These are phyloP conservation scores for Dipsacomyces acuminosporus DNA, from an alignment of 371 early-diverging fungal genomes.

Conservation along the genomic window DNA sequence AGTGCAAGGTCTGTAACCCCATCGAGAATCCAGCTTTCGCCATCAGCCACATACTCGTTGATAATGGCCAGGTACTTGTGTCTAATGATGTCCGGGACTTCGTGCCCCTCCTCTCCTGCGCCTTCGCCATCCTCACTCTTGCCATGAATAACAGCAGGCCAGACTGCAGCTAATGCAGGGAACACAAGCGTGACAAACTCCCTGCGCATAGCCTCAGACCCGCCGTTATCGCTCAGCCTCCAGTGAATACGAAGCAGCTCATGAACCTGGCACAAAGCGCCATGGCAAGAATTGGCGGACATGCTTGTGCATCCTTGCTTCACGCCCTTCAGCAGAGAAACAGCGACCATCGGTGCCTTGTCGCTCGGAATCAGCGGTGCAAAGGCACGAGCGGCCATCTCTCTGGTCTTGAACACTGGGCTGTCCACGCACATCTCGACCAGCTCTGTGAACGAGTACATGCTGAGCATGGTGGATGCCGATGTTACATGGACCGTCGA, in stretches of 20 bases:
- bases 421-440: slow-evolving; percentile 71
- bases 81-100: slow-evolving; percentile 24
- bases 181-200: slow-evolving; percentile 16
- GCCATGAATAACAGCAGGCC: slow-evolving; percentile 37
- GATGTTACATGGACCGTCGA: slow-evolving; percentile 45
- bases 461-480: slow-evolving; percentile 47
- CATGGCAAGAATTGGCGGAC: slow-evolving; percentile 28
- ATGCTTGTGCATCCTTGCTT: slow-evolving; percentile 47
- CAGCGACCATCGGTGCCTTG: slow-evolving; percentile 32
- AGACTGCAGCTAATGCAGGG: slow-evolving; percentile 27
- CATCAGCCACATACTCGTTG: slow-evolving; percentile 36
- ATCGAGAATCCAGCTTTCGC: slow-evolving; percentile 29
- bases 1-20: slow-evolving; percentile 7
- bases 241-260: slow-evolving; percentile 44
- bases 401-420: slow-evolving; percentile 75
- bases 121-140: neutral
- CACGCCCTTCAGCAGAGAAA: slow-evolving; percentile 45
- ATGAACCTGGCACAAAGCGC: slow-evolving; percentile 35
- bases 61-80: slow-evolving; percentile 32
- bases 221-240: slow-evolving; percentile 22
- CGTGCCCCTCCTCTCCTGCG: neutral
- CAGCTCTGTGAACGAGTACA: slow-evolving; percentile 64
- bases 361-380: slow-evolving; percentile 62
- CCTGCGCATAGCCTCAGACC: slow-evolving; percentile 22
- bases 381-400: slow-evolving; percentile 79